Conservation (phyloP, 2,329 filamentous ascomycete genomes). For the Aspergillus sp. region DNA sequence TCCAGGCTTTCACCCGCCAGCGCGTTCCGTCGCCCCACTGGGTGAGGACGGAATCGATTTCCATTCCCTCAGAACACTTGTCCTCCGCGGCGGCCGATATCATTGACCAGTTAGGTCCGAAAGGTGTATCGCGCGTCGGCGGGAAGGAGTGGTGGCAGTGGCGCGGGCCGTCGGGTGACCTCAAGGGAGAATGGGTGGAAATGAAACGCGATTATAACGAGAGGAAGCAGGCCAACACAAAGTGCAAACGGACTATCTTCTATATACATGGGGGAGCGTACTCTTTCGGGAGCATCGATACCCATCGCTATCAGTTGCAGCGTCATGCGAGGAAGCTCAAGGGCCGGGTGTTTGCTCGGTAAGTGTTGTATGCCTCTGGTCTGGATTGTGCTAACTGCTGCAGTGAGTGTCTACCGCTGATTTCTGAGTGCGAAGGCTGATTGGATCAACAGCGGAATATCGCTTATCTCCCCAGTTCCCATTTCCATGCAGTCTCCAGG, state of each 20-base stretch:
- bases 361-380: slow-evolving; percentile 12
- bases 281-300: slow-evolving; percentile 90
- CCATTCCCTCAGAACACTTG: slow-evolving; percentile 57
- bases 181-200: slow-evolving; percentile 91
- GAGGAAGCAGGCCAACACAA: slow-evolving; percentile 51
- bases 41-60: slow-evolving; percentile 66
- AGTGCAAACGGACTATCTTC: slow-evolving; percentile 69
- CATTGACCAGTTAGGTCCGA: slow-evolving; percentile 63
- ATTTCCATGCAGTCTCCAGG: slow-evolving; percentile 85
- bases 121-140: slow-evolving; percentile 66
- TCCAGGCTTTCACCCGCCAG: slow-evolving; percentile 84
- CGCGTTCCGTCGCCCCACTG: slow-evolving; percentile 84
- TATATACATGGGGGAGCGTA: slow-evolving; percentile 94
- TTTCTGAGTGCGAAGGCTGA: slow-evolving; percentile 8
- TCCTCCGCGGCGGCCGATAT: slow-evolving; percentile 58
- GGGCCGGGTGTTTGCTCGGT: slow-evolving; percentile 72
- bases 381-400: slow-evolving; percentile 10
- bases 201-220: slow-evolving; percentile 75
- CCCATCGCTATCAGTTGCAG: slow-evolving; percentile 97
- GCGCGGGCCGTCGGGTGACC: slow-evolving; percentile 54
- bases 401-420: slow-evolving; percentile 11
- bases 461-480: slow-evolving; percentile 87
- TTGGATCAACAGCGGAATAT: slow-evolving; percentile 54
- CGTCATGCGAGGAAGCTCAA: slow-evolving; percentile 89
- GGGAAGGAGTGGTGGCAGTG: slow-evolving; percentile 86